These are phyloP conservation scores for Rhizopogon salebrosus DNA, from an alignment of 768 basidiomycete species.

Conservation along the genomic window DNA sequence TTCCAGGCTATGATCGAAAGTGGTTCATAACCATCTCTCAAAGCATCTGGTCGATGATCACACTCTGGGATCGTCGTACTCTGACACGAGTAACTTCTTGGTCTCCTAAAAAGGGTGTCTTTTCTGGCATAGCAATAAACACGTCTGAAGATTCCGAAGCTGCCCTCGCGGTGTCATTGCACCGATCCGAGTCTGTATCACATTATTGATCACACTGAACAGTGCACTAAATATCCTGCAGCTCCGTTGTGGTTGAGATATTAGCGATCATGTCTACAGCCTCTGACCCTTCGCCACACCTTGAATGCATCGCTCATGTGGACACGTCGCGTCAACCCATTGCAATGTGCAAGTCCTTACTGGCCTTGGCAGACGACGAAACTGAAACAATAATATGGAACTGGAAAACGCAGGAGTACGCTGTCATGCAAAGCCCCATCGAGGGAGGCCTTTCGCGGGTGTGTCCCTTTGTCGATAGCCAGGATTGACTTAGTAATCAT, in stretches of 20 bases:
- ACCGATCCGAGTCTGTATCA: constrained; percentile 39
- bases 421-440: constrained; percentile 36
- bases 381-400: constrained; percentile 50
- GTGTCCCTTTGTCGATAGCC: not conserved
- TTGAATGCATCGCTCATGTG: constrained; percentile 31
- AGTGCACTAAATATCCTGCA: constrained; percentile 14
- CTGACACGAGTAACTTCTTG: constrained; percentile 39
- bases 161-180: constrained; percentile 45
- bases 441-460: constrained; percentile 30
- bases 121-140: constrained; percentile 50
- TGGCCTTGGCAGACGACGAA: constrained; percentile 51
- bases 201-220: constrained; percentile 6
- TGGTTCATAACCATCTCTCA: constrained; percentile 52
- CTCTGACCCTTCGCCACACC: constrained; percentile 8
- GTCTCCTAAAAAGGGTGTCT: constrained; percentile 48
- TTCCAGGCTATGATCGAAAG: constrained; percentile 38
- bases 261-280: constrained; percentile 15
- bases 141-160: constrained; percentile 38
- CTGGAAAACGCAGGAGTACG: constrained; percentile 45
- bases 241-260: constrained; percentile 22
- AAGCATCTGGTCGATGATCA: constrained; percentile 55
- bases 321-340: constrained; percentile 42
- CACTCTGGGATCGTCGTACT: constrained; percentile 41
- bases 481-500: constrained; percentile 2
- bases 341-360: constrained; percentile 42